Conservation (phyloP, 1,284 basidiomycete species). For the Trametes versicolor region DNA sequence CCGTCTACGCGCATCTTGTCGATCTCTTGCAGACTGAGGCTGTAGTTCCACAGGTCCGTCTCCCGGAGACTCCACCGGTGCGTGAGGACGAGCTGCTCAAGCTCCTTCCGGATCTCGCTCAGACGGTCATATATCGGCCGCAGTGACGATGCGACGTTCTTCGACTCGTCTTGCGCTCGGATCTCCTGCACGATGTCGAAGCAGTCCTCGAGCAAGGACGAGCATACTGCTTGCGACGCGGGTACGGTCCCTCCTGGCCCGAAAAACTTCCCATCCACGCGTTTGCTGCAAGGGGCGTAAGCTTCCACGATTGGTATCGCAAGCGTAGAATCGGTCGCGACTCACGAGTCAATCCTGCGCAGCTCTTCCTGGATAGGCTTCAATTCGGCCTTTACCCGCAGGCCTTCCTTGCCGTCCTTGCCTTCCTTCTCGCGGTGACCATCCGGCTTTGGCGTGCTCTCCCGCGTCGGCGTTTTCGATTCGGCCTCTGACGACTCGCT, state of each 20-base stretch:
- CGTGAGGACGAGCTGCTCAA: constrained; percentile 90
- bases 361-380: constrained; percentile 94
- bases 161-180: constrained; percentile 92
- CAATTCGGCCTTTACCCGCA: constrained; percentile 84
- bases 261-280: constrained; percentile 96
- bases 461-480: constrained; percentile 45
- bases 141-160: constrained; percentile 87
- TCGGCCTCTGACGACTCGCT: constrained; percentile 30
- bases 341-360: constrained; percentile 93
- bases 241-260: constrained; percentile 93
- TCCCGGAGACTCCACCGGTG: constrained; percentile 98
- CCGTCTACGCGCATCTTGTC: constrained; percentile 97
- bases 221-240: constrained; percentile 89
- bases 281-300: constrained; percentile 78
- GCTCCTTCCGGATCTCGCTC: constrained; percentile 84
- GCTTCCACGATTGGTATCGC: too few species aligned
- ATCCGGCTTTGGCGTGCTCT: constrained; percentile 42
- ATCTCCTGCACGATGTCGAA: constrained; percentile 98
- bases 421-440: constrained; percentile 66
- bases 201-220: constrained; percentile 93
- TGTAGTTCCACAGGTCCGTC: constrained; percentile 96
- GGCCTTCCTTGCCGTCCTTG: constrained; percentile 44
- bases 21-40: constrained; percentile 93
- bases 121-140: constrained; percentile 97
- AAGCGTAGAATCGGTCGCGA: too few species aligned